Conservation (phyloP, 225 moss, liverwort and hornwort genomes). For the Sphagnum contortum region DNA sequence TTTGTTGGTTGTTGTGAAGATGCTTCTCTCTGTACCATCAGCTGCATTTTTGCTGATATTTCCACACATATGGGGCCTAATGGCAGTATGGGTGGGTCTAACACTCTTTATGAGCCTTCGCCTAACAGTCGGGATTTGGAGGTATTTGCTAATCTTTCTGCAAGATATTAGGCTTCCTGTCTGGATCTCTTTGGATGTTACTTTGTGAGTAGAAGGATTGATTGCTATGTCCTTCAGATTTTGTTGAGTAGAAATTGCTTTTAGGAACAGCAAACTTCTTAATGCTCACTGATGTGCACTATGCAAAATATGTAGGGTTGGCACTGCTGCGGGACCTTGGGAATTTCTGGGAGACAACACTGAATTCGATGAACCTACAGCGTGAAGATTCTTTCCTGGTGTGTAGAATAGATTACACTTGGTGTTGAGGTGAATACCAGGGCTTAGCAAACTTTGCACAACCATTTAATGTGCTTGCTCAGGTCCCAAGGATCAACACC, state of each 20-base stretch:
- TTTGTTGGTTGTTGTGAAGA: slow-evolving; percentile 25
- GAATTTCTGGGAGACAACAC: slow-evolving; percentile 13
- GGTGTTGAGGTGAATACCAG: too few species aligned
- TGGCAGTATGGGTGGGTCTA: slow-evolving; percentile 75
- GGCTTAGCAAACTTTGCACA: too few species aligned
- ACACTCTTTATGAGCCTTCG: slow-evolving; percentile 66
- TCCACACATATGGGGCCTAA: slow-evolving; percentile 46
- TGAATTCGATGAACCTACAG: too few species aligned
- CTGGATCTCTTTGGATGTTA: neutral
- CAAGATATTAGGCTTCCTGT: neutral
- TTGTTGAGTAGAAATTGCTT: neutral
- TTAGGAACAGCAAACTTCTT: neutral
- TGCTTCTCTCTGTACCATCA: slow-evolving; percentile 52
- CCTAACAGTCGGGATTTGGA: slow-evolving; percentile 56
- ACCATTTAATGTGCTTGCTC: too few species aligned
- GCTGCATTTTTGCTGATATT: slow-evolving; percentile 44
- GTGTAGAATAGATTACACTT: too few species aligned
- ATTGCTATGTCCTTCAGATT: neutral
- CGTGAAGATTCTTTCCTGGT: too few species aligned
- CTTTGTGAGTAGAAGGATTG: neutral
- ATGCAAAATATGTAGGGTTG: slow-evolving; percentile 25
- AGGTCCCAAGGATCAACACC: too few species aligned
- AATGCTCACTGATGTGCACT: neutral
- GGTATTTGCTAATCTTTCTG: slow-evolving; percentile 24
- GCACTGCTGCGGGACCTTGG: slow-evolving; percentile 44